phyloP scores from a whole-genome alignment of 345 rosid species.

The Euphorbia tirucalli region DNA sequence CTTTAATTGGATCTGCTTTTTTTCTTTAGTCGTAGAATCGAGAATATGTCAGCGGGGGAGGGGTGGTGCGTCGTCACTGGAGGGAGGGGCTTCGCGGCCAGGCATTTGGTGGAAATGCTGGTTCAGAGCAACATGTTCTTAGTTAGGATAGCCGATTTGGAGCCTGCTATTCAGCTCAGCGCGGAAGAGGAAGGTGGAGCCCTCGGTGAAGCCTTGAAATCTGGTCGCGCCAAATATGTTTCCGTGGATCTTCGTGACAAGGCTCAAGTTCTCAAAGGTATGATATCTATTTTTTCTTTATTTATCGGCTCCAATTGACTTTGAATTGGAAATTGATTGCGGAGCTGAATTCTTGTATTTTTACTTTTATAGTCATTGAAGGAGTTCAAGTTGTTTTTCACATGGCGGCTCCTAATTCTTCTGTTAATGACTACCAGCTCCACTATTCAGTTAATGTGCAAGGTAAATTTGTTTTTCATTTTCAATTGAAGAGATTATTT shows the following conservation, averaged over 20 bases:
- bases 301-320: neutral
- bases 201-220: slow-evolving; percentile 62
- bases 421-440: slow-evolving; percentile 68
- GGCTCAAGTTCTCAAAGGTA: slow-evolving; percentile 73
- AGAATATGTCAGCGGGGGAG: slow-evolving; percentile 35
- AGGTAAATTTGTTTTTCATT: slow-evolving; percentile 38
- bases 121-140: slow-evolving; percentile 43
- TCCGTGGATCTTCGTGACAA: slow-evolving; percentile 74
- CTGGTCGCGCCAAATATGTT: slow-evolving; percentile 62
- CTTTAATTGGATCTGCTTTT: neutral
- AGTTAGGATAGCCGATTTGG: slow-evolving; percentile 79
- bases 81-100: slow-evolving; percentile 87
- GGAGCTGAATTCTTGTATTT: neutral
- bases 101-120: slow-evolving; percentile 86
- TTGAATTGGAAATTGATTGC: neutral
- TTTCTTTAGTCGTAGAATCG: neutral
- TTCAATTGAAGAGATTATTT: neutral
- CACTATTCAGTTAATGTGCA: slow-evolving; percentile 86
- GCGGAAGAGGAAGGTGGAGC: slow-evolving; percentile 56
- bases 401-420: slow-evolving; percentile 97
- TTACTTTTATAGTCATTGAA: slow-evolving; percentile 46
- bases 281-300: neutral
- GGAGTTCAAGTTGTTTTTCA: slow-evolving; percentile 90
- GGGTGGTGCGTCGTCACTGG: slow-evolving; percentile 90
- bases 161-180: slow-evolving; percentile 46